Base-by-base conservation (phyloP, 2,329 filamentous ascomycete genomes). In the Talaromyces pinophilus region DNA sequence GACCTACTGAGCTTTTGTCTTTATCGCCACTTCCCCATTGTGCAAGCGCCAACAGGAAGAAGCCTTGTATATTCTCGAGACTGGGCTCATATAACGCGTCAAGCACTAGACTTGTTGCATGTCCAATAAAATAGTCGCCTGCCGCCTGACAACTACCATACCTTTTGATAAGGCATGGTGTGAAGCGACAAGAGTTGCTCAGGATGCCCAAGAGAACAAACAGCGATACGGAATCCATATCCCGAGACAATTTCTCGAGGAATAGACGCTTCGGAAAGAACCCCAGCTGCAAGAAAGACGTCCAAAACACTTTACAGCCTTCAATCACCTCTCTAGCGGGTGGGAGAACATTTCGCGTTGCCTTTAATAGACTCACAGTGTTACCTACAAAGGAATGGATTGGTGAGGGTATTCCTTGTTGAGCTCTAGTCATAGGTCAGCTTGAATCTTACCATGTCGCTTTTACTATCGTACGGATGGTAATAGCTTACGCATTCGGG, bases 161-260 rank as follows among this genome's bases (percentile, higher is more conserved):
- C 4, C 50, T 54, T 54, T 54, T 54, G 13, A 54, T 54, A 30
- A 54, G 50, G 28, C 50, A 30, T 17, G 50, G 50, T 54, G 50
- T 54, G 22, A 54, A 54, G 50, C 50, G 50, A 54, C 50, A 54
- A 54, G 50, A 54, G 50, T 54, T 54, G 25, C 50, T 54, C 50
- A 54, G 33, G 17, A 54, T 33, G 25, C 50, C 50, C 28, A 54
- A n/a, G 50, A 54, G 50, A 30, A 54, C 50, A 8, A 54, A 54
- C 2, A 54, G 28, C 11, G 50, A 54, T 54, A 54, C 50, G 28
- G 50, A 54, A n/a, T 54, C 28, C 22, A 54, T 54, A 19, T 54
- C 50, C 15, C n/a, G 50, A 54, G 50, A 54, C 25, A 54, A 11
- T n/a, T 54, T 54, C 17, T 54, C 25, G 15, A 54, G 50, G 17